These are phyloP conservation scores for Selaginella moellendorffii DNA, from an alignment of 75 land plant genomes.

Conservation along the genomic window DNA sequence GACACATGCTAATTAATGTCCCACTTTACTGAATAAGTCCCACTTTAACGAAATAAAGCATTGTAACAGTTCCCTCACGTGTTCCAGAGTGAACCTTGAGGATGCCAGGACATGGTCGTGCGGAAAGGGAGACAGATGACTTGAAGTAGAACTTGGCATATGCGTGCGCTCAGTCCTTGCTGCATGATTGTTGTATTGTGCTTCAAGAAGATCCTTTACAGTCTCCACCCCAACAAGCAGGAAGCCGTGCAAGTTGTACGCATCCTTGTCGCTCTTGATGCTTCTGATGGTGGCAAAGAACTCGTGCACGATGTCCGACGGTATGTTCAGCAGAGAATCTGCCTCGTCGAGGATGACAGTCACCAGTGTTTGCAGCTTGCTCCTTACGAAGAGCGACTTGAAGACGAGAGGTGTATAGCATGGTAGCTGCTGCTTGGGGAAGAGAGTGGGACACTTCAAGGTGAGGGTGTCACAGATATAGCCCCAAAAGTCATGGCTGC, in stretches of 20 bases:
- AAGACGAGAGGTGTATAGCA: neutral
- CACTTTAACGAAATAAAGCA: no score
- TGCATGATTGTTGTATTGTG: neutral
- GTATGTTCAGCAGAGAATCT: no score
- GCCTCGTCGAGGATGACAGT: neutral
- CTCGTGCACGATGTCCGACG: neutral
- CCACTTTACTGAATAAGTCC: no score
- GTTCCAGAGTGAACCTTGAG: neutral
- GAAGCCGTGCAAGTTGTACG: no score
- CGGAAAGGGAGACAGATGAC: neutral
- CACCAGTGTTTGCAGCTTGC: neutral
- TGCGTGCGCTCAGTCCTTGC: neutral
- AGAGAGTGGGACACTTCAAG: neutral
- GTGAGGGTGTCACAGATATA: neutral
- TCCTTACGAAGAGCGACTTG: neutral
- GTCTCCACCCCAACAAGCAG: neutral
- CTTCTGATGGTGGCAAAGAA: neutral
- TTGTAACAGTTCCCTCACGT: conserved; percentile 1
- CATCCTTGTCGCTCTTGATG: no score
- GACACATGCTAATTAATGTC: no score
- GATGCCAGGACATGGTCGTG: neutral
- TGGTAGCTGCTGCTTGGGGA: neutral
- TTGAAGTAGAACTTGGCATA: neutral
- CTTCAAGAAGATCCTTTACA: conserved; percentile 1
- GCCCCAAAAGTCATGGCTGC: neutral